Base-by-base conservation (phyloP, 108 stramenopile genomes). In the Discostella pseudostelligera region DNA sequence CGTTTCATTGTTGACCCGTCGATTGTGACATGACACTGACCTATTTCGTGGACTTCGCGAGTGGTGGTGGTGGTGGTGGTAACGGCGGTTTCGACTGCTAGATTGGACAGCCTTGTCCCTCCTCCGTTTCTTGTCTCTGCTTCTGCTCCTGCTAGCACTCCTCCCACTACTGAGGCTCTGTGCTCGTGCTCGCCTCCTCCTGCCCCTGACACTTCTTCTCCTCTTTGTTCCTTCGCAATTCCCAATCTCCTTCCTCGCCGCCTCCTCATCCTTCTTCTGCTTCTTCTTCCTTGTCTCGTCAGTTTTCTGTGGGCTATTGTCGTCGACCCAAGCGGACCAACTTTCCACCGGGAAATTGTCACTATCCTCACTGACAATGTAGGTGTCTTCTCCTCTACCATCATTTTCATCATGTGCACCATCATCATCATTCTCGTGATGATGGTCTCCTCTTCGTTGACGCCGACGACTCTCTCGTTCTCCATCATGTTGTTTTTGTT, bases 351-450 rank as follows among this genome's bases (percentile, higher is more conserved):
- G 11, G 13, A 29, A 1, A 43, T 43, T 43, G 9, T 43, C 55
- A n/a, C 55, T 56, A 11, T 56, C 55, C 32, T 56, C 55, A 28
- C 55, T 56, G 9, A 56, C 55, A 11, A 56, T 56, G n/a, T 29
- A 56, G 26, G 55, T 56, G 28, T 50, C 19, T 21, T 20, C 24
- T 25, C 24, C 8, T 25, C 32, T 32, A 6, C 29, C 29, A 8
- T 56, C 55, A 11, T 16, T 56, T 35, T 29, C 55, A 16, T n/a
- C 55, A 4, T 56, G 10, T 11, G 28, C 29, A 29, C 55, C 29
- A 25, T 20, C 24, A 21, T 11, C 42, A 8, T n/a, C 42, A n/a
- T 43, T 12, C 4, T 43, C 9, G n/a, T 43, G 3, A 43, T 43
- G 7, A 32, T 32, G 32, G 5, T 32, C 5, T 32, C 5, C 32